Evolutionary conservation across 768 basidiomycete genomes (phyloP).

Genomic region (Mrakia gelida): DNA sequence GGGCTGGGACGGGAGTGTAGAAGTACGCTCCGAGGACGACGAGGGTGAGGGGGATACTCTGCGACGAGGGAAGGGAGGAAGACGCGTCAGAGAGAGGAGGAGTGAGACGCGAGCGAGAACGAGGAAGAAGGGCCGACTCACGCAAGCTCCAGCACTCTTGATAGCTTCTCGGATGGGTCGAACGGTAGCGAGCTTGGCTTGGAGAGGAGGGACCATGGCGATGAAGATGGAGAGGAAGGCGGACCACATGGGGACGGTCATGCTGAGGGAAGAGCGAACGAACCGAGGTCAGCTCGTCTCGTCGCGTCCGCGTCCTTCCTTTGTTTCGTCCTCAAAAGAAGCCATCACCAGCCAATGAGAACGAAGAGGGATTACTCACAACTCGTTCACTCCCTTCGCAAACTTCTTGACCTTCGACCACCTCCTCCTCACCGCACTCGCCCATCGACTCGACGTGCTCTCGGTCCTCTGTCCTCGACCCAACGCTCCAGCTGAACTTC

Average conservation of each 20-base stretch:
- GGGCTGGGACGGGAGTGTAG: conserved; percentile 18
- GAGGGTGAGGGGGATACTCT: conserved; percentile 68
- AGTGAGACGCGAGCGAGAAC: too few species aligned
- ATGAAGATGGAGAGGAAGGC: conserved; percentile 52
- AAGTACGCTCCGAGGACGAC: conserved; percentile 75
- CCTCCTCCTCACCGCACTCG: neutral
- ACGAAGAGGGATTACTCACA: too few species aligned
- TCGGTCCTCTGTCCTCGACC: conserved; percentile 32
- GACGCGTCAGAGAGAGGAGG: too few species aligned
- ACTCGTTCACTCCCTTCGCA: conserved; percentile 16
- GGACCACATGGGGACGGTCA: conserved; percentile 50
- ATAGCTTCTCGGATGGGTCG: conserved; percentile 50
- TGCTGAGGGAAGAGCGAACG: conserved; percentile 42
- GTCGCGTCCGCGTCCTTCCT: too few species aligned
- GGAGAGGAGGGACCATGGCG: conserved; percentile 69
- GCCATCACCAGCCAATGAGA: too few species aligned
- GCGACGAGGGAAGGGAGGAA: too few species aligned
- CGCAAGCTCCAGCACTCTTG: conserved; percentile 35
- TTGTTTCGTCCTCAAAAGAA: too few species aligned
- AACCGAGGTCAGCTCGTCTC: neutral
- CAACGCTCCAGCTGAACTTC: conserved; percentile 11
- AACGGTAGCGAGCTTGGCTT: conserved; percentile 62
- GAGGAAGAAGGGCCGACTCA: too few species aligned
- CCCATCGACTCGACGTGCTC: conserved; percentile 17
- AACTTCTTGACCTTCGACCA: conserved; percentile 11